Conservation (phyloP, 768 basidiomycete species). For the Bullera alba region DNA sequence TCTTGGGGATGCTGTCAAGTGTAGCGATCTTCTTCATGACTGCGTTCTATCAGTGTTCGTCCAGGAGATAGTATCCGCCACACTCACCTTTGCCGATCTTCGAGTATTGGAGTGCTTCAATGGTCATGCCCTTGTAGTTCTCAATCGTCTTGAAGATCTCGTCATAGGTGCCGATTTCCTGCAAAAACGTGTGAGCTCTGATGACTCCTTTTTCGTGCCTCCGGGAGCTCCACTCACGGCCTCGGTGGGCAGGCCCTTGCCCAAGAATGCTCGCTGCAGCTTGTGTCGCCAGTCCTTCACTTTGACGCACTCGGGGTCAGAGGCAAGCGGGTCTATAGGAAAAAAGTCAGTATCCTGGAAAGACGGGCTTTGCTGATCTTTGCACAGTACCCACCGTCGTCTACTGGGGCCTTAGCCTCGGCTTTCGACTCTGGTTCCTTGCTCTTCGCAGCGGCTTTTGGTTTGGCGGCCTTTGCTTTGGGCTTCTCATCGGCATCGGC, state of each 20-base stretch:
- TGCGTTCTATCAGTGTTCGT: constrained; percentile 44
- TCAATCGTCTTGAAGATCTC: constrained; percentile 70
- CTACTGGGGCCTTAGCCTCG: constrained; percentile 55
- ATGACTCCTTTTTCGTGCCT: background rate
- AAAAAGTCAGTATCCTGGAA: constrained; percentile 9
- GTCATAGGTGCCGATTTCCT: constrained; percentile 75
- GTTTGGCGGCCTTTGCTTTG: constrained; percentile 53
- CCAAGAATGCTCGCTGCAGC: constrained; percentile 78
- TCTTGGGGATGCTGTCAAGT: constrained; percentile 56
- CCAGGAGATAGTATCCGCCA: background rate
- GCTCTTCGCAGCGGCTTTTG: constrained; percentile 12
- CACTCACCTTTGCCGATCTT: constrained; percentile 46
- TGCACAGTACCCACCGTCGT: constrained; percentile 54
- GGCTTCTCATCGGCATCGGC: constrained; percentile 69
- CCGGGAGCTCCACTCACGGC: constrained; percentile 51
- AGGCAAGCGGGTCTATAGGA: constrained; percentile 49
- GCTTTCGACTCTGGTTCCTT: constrained; percentile 25
- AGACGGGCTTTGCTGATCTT: background rate
- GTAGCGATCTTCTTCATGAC: constrained; percentile 80
- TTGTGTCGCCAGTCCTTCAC: constrained; percentile 89
- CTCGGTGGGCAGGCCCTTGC: constrained; percentile 56
- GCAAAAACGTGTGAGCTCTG: constrained; percentile 7
- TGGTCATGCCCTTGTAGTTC: constrained; percentile 65
- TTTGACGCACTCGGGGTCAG: constrained; percentile 60
- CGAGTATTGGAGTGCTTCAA: constrained; percentile 72